Conservation (phyloP, 129 eudicot genomes). For the Dittrichia graveolens region DNA sequence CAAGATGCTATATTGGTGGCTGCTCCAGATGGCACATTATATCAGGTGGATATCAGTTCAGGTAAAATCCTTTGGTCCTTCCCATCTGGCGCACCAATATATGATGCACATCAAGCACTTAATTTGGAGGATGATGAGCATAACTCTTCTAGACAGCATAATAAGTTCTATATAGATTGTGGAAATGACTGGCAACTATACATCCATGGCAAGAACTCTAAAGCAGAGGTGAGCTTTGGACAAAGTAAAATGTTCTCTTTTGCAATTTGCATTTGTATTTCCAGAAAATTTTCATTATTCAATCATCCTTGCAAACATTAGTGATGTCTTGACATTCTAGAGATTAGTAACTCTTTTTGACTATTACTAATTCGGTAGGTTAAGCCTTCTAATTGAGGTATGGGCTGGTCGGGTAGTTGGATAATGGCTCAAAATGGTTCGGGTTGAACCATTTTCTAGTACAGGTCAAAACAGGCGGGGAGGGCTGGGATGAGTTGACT, state of each 20-base stretch:
- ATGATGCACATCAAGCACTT: constrained; percentile 68
- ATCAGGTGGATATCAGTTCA: constrained; percentile 59
- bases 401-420: too few relatives aligned
- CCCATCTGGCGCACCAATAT: constrained; percentile 70
- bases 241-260: background rate
- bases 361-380: background rate
- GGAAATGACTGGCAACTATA: constrained; percentile 94
- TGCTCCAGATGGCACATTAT: constrained; percentile 86
- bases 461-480: background rate
- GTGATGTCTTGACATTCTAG: background rate
- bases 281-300: background rate
- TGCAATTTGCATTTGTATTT: constrained; percentile 6
- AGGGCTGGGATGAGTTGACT: too few relatives aligned
- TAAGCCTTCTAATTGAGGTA: background rate
- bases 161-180: constrained; percentile 59
- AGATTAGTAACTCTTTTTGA: background rate
- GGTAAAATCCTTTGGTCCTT: constrained; percentile 67
- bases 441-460: too few relatives aligned
- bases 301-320: background rate
- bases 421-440: too few relatives aligned
- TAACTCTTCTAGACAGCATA: constrained; percentile 43
- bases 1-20: constrained; percentile 65
- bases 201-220: constrained; percentile 52
- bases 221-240: constrained; percentile 48
- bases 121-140: constrained; percentile 52